These are phyloP conservation scores for Pyrenopolyporus hunteri DNA, from an alignment of 495 filamentous ascomycete species.

Conservation along the genomic window DNA sequence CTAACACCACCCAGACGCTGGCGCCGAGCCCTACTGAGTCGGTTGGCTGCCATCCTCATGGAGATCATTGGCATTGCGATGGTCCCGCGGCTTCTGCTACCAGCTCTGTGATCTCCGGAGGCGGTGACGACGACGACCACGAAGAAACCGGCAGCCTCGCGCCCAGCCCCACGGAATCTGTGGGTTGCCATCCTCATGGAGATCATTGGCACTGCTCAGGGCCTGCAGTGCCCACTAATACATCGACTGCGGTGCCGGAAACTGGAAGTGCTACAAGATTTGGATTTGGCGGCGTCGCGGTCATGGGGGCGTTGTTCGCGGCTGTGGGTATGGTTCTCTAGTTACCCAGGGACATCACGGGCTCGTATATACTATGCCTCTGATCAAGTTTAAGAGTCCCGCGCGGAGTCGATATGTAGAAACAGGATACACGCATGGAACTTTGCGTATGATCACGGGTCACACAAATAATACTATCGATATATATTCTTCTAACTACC, in stretches of 20 bases:
- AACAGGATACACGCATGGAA: too few relatives aligned
- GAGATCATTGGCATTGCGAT: slow-evolving; percentile 51
- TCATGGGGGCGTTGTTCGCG: slow-evolving; percentile 11
- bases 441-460: too few relatives aligned
- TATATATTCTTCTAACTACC: too few relatives aligned
- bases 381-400: too few relatives aligned
- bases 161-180: slow-evolving; percentile 46
- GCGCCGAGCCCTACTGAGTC: slow-evolving; percentile 46
- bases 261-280: slow-evolving; percentile 7
- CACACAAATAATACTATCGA: too few relatives aligned
- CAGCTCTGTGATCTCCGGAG: neutral
- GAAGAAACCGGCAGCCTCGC: slow-evolving; percentile 30
- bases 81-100: slow-evolving; percentile 24
- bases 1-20: slow-evolving; percentile 25
- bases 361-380: too few relatives aligned
- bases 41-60: slow-evolving; percentile 43
- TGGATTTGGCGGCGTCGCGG: slow-evolving; percentile 1
- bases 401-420: too few relatives aligned
- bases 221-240: slow-evolving; percentile 1
- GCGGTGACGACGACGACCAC: neutral
- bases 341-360: too few relatives aligned
- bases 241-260: slow-evolving; percentile 2
- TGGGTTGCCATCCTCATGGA: slow-evolving; percentile 46
- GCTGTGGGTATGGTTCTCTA: slow-evolving; percentile 16
- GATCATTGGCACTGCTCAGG: slow-evolving; percentile 52